Conservation (phyloP, 2,329 filamentous ascomycete genomes). For the Aspergillus niger region DNA sequence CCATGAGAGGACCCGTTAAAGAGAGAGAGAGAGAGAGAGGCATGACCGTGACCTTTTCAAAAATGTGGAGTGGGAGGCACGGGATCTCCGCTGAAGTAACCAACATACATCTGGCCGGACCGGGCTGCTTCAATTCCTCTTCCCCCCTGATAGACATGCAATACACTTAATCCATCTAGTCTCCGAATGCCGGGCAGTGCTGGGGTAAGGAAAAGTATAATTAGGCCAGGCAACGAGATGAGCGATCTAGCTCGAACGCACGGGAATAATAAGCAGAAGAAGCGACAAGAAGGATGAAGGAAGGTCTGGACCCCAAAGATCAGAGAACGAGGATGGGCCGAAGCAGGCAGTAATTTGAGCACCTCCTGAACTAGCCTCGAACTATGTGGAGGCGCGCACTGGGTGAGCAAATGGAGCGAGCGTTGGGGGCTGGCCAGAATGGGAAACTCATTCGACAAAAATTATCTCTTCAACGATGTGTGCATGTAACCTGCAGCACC, state of each 20-base stretch:
- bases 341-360: not conserved
- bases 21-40: not conserved
- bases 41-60: not conserved
- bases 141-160: not conserved
- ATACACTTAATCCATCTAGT: not conserved
- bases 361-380: slow-evolving; percentile 3
- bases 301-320: slow-evolving; percentile 1
- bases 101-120: not conserved
- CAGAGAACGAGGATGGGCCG: not conserved
- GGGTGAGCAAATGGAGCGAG: not conserved
- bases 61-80: not conserved
- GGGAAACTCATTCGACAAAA: not conserved
- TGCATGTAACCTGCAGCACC: not conserved
- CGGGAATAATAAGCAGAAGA: not conserved
- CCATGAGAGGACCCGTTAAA: no score
- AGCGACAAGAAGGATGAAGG: not conserved
- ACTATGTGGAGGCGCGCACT: slow-evolving; percentile 4
- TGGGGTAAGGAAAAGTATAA: not conserved
- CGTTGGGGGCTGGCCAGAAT: slow-evolving; percentile 1
- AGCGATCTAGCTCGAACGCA: not conserved
- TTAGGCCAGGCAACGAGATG: not conserved
- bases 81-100: not conserved
- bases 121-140: not conserved
- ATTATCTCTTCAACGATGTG: no score
- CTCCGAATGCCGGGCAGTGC: not conserved